Percentiles rank a stretch among this genome's conserved stretches.
Conservation (phyloP, 192 early-diverging fungal species). For the Dispira parvispora region DNA sequence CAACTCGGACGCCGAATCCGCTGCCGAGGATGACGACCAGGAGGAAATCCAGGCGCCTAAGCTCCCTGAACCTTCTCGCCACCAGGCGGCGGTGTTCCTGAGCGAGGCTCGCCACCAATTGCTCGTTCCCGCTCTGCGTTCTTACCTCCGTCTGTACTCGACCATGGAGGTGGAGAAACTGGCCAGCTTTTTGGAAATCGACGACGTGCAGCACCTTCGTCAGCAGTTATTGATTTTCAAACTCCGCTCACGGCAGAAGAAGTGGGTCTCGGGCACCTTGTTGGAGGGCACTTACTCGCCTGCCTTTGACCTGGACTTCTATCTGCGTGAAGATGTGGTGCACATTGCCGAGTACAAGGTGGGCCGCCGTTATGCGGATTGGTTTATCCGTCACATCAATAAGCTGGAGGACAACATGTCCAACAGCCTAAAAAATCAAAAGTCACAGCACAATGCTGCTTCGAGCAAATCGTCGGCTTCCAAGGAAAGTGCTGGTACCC, state of each 20-base stretch:
- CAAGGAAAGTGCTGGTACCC: too few relatives aligned
- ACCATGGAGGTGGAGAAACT: slow-evolving; percentile 79
- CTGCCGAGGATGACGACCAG: not conserved
- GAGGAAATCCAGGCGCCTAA: not conserved
- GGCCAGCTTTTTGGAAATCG: slow-evolving; percentile 70
- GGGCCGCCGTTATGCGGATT: slow-evolving; percentile 85
- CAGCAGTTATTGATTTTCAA: slow-evolving; percentile 85
- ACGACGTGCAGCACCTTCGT: slow-evolving; percentile 55
- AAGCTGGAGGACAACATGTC: slow-evolving; percentile 56
- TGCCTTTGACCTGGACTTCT: slow-evolving; percentile 84
- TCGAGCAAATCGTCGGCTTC: too few relatives aligned
- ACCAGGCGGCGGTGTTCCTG: slow-evolving; percentile 77
- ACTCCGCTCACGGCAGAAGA: slow-evolving; percentile 82
- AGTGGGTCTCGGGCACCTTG: slow-evolving; percentile 64
- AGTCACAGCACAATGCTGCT: not conserved
- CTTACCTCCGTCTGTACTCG: slow-evolving; percentile 92
- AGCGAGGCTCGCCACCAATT: slow-evolving; percentile 74
- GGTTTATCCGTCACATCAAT: slow-evolving; percentile 89
- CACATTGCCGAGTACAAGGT: slow-evolving; percentile 87
- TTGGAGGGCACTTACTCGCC: slow-evolving; percentile 67
- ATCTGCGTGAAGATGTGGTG: slow-evolving; percentile 85
- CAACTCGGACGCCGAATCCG: slow-evolving; percentile 12
- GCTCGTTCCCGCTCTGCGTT: slow-evolving; percentile 70
- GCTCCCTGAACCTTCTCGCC: slow-evolving; percentile 40
- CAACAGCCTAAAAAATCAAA: not conserved